Percentiles rank a stretch among this genome's conserved stretches.
These are phyloP conservation scores for Lasiodiplodia citricola DNA, from an alignment of 2,329 filamentous ascomycete species.

Conservation along the genomic window DNA sequence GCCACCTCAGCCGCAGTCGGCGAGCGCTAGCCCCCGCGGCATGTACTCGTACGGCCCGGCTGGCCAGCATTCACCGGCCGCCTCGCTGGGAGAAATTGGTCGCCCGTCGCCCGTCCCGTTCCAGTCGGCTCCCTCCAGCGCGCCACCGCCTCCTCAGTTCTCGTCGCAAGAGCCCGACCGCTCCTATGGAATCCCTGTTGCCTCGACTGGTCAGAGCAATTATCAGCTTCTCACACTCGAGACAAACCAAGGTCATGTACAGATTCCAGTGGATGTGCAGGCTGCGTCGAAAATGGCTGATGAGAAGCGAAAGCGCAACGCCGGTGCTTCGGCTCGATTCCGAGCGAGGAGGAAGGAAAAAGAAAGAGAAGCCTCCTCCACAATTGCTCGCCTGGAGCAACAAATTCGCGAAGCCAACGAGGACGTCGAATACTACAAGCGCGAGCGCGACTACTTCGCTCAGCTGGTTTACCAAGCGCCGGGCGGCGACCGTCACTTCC, in stretches of 20 bases:
- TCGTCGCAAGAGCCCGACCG: constrained; percentile 23
- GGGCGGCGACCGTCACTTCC: constrained; percentile 53
- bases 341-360: constrained; percentile 81
- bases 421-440: constrained; percentile 74
- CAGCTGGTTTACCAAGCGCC: constrained; percentile 68
- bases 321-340: constrained; percentile 83
- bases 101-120: constrained; percentile 32
- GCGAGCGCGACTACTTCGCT: constrained; percentile 73
- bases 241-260: constrained; percentile 56
- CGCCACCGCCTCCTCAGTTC: constrained; percentile 6
- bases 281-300: constrained; percentile 82
- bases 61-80: constrained; percentile 43
- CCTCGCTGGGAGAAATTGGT: constrained; percentile 23
- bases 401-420: constrained; percentile 70
- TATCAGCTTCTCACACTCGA: constrained; percentile 61
- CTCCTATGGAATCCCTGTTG: constrained; percentile 48
- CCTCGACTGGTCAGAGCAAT: constrained; percentile 52
- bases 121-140: constrained; percentile 28
- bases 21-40: constrained; percentile 54
- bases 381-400: constrained; percentile 71
- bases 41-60: constrained; percentile 52
- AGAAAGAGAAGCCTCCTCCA: constrained; percentile 73
- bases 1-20: constrained; percentile 39
- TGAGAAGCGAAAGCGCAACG: constrained; percentile 84
- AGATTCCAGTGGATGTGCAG: constrained; percentile 77